These are phyloP conservation scores for Aureobasidium sp. DNA, from an alignment of 2,329 filamentous ascomycete species.

Conservation along the genomic window DNA sequence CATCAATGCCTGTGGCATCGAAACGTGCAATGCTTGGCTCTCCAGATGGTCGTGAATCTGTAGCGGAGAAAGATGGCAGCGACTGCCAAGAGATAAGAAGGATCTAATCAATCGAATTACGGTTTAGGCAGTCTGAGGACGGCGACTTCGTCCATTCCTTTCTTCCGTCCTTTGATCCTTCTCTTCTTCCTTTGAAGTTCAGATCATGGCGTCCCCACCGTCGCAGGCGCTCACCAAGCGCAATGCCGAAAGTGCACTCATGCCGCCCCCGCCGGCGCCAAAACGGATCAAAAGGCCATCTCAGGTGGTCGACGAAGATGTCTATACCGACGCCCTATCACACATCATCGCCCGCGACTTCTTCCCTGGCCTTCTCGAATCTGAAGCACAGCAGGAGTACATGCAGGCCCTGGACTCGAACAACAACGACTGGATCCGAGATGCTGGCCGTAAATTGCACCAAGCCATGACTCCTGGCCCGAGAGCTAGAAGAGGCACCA, in stretches of 20 bases:
- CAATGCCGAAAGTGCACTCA: slow-evolving; percentile 59
- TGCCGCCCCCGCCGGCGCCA: slow-evolving; percentile 76
- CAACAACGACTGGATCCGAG: slow-evolving; percentile 78
- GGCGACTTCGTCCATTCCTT: too few relatives aligned
- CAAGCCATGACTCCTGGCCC: slow-evolving; percentile 77
- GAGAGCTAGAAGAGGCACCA: slow-evolving; percentile 33
- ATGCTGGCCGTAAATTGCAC: slow-evolving; percentile 55
- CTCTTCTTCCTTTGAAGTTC: too few relatives aligned
- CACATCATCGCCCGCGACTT: slow-evolving; percentile 96
- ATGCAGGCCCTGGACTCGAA: slow-evolving; percentile 83
- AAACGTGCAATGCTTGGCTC: too few relatives aligned
- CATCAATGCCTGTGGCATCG: too few relatives aligned
- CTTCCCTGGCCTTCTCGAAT: slow-evolving; percentile 84
- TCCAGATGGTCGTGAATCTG: too few relatives aligned
- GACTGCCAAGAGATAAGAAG: too few relatives aligned
- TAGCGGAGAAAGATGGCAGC: too few relatives aligned
- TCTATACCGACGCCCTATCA: slow-evolving; percentile 82
- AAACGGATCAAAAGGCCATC: slow-evolving; percentile 90
- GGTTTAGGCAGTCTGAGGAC: too few relatives aligned
- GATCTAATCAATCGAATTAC: too few relatives aligned
- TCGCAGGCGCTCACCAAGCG: slow-evolving; percentile 57
- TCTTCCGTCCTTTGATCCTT: too few relatives aligned
- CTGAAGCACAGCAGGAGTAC: slow-evolving; percentile 84
- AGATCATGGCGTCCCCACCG: neutral
- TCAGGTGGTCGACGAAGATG: slow-evolving; percentile 85